A percentile compares a stretch with the other conserved stretches of the same genome.
phyloP scores from a whole-genome alignment of 768 basidiomycete genomes.

The Suillus subaureus region DNA sequence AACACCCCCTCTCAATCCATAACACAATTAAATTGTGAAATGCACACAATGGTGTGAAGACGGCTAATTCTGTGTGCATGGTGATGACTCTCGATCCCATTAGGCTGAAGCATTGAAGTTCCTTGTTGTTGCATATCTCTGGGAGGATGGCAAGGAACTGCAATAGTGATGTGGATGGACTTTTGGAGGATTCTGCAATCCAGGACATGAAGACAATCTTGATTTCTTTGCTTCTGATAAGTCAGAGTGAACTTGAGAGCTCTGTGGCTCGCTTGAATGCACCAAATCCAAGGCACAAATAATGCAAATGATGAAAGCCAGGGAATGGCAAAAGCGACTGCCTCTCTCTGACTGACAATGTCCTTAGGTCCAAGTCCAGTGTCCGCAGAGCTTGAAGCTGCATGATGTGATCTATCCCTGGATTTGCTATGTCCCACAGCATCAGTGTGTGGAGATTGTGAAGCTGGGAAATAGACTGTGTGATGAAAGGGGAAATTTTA shows the following conservation, averaged over 20 bases:
- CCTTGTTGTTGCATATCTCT: not conserved
- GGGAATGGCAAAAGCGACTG: not conserved
- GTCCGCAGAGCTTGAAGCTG: not conserved
- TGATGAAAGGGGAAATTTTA: not conserved
- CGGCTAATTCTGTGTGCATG: not conserved
- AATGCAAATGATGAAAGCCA: not conserved
- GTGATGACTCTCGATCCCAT: not conserved
- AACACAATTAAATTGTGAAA: not conserved
- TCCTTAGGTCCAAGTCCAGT: not conserved
- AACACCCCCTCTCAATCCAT: conserved; percentile 15
- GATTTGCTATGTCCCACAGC: not conserved
- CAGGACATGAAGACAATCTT: not conserved
- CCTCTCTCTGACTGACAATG: not conserved
- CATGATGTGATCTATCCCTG: not conserved
- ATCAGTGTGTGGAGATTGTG: not conserved
- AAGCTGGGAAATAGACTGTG: conserved; percentile 1
- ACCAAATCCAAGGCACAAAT: not conserved
- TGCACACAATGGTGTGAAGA: not conserved
- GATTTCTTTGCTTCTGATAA: not conserved
- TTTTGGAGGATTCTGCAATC: not conserved
- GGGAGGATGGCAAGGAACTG: not conserved
- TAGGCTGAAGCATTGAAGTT: not conserved
- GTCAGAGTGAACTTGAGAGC: not conserved
- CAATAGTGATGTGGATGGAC: not conserved
- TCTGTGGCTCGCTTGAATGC: not conserved